Evolutionary conservation across 2,329 filamentous ascomycete genomes (phyloP), one percentile per base, ranked within the genome.

Genomic region (Pseudogymnoascus sp.): DNA sequence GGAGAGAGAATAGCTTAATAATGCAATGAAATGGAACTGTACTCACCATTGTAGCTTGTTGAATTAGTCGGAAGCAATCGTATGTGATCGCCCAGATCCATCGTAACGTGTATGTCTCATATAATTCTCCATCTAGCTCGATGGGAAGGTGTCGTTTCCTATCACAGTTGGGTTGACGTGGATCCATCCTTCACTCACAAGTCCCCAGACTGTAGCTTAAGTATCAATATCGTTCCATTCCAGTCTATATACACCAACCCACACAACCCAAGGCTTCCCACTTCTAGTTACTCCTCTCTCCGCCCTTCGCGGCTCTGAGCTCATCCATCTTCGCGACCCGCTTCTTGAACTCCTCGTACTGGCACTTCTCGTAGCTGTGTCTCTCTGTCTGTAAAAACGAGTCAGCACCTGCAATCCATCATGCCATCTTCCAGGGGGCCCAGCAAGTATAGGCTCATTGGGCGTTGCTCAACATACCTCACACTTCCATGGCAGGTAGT

Each of bases 311-410:
- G 69, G 86, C 93, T 75, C 92, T 85, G 74, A 99, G 79, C 82
- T 99, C 93, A 72, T 97, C 87, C 95, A 99, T 99, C 87, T 96
- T 97, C 74, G 89, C 91, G 68, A 99, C 95, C 64, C 95, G 88
- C 84, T 93, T 91, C 87, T 96, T 96, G 83, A 99, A 99, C 77
- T 97, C 95, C 68, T 90, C 90, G 79, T 99, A 99, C 75, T 99
- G 95, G 85, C 95, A 99, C 78, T 97, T 97, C 77, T 99, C 95
- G 83, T 99, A 99, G 74, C 88, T 89, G 80, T 99, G 95, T 81
- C 95, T 84, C 83, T 99, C 95, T 77, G 92, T 87, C 95, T 97
- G 74, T 65, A 64, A 3, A 17, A 56, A 50, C 37, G 15, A 26
- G 56, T 70, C 61, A 70, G 67, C 65, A 29, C 10, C 26, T 19